phyloP scores from a whole-genome alignment of 2,329 filamentous ascomycete species.

The Arthroderma sp. region DNA sequence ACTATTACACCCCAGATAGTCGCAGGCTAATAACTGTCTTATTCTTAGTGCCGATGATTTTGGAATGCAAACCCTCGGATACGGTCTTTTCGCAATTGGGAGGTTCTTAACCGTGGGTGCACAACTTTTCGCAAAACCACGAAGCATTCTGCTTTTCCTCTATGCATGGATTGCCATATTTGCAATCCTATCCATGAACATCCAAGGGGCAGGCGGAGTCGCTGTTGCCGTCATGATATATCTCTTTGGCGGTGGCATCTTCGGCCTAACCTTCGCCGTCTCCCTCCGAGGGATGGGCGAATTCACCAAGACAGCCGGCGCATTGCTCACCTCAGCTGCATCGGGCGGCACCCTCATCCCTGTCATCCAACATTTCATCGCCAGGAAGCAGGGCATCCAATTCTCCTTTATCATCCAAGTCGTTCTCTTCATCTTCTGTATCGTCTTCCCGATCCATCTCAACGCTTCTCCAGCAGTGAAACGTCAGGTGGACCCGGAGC shows the following conservation, averaged over 20 bases:
- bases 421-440: slow-evolving; percentile 38
- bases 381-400: slow-evolving; percentile 25
- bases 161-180: slow-evolving; percentile 42
- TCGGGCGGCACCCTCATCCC: slow-evolving; percentile 43
- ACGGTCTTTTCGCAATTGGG: slow-evolving; percentile 45
- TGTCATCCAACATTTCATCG: slow-evolving; percentile 39
- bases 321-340: slow-evolving; percentile 41
- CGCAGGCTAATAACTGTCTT: slow-evolving; percentile 12
- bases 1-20: not conserved
- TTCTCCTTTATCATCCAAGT: slow-evolving; percentile 43
- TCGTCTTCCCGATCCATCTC: slow-evolving; percentile 42
- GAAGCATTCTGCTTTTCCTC: slow-evolving; percentile 42
- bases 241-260: slow-evolving; percentile 49
- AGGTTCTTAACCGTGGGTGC: slow-evolving; percentile 44
- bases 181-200: slow-evolving; percentile 38
- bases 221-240: slow-evolving; percentile 40
- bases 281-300: slow-evolving; percentile 44
- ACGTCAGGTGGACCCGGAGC: slow-evolving; percentile 36
- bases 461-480: slow-evolving; percentile 36
- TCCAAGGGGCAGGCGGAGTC: slow-evolving; percentile 31
- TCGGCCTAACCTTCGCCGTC: slow-evolving; percentile 46
- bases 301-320: slow-evolving; percentile 45
- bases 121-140: slow-evolving; percentile 44
- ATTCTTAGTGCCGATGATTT: slow-evolving; percentile 14
- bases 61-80: slow-evolving; percentile 41